These are phyloP conservation scores for Colletotrichum musicola DNA, from an alignment of 2,329 filamentous ascomycete species.

Conservation along the genomic window DNA sequence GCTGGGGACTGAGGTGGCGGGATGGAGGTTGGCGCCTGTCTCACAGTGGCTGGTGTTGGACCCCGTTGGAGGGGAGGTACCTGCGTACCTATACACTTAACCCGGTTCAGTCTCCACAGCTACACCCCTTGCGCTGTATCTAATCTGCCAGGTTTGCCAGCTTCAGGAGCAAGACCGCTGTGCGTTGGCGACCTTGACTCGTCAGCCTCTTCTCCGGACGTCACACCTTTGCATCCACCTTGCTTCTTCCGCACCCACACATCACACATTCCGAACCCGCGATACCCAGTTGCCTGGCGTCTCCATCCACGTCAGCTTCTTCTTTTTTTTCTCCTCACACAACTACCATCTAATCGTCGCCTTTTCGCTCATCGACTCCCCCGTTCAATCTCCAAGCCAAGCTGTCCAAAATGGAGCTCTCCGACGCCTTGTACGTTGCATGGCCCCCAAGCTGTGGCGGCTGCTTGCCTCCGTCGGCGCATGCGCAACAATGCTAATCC, in stretches of 20 bases:
- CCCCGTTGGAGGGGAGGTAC: slow-evolving; percentile 1
- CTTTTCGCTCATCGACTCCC: slow-evolving; percentile 6
- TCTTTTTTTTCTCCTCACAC: slow-evolving; percentile 6
- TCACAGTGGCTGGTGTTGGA: slow-evolving; percentile 26
- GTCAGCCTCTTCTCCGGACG: slow-evolving; percentile 37
- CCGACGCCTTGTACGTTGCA: slow-evolving; percentile 86
- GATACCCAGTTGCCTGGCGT: slow-evolving; percentile 35
- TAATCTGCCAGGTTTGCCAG: slow-evolving; percentile 36
- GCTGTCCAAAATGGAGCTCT: slow-evolving; percentile 81
- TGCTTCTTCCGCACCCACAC: slow-evolving; percentile 27
- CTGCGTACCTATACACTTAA: neutral
- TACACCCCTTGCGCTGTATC: slow-evolving; percentile 31
- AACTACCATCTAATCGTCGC: neutral
- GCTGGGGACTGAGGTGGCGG: neutral
- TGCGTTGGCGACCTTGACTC: slow-evolving; percentile 25
- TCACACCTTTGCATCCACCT: slow-evolving; percentile 38
- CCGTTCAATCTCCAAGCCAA: neutral
- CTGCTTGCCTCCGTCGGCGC: neutral
- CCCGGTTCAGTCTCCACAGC: slow-evolving; percentile 21
- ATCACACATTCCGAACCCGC: slow-evolving; percentile 20
- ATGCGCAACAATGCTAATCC: slow-evolving; percentile 32
- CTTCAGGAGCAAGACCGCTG: slow-evolving; percentile 33
- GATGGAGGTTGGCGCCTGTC: slow-evolving; percentile 6
- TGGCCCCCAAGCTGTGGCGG: slow-evolving; percentile 16
- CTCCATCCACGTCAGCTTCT: slow-evolving; percentile 36